Evolutionary conservation across 2,329 filamentous ascomycete genomes (phyloP).

Genomic region (Plenodomus tracheiphilus): DNA sequence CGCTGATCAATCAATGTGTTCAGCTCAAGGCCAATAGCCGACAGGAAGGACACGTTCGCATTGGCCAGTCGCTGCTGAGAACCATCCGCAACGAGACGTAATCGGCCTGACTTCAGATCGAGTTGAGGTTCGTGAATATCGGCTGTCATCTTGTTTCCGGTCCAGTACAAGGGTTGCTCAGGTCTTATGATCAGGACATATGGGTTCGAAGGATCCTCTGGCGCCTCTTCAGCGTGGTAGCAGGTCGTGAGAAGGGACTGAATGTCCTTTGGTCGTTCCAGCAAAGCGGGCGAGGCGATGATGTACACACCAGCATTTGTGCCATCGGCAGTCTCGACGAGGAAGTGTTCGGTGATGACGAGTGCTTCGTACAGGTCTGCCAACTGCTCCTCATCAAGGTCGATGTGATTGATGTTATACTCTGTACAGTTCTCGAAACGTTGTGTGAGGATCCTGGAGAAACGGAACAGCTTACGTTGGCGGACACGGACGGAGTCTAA

Average conservation of each 20-base stretch:
- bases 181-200: slow-evolving; percentile 86
- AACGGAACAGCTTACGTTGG: slow-evolving; percentile 94
- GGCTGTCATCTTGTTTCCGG: slow-evolving; percentile 73
- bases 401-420: slow-evolving; percentile 81
- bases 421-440: slow-evolving; percentile 97
- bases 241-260: slow-evolving; percentile 82
- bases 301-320: slow-evolving; percentile 74
- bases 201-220: slow-evolving; percentile 75
- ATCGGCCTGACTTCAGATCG: slow-evolving; percentile 82
- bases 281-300: slow-evolving; percentile 80
- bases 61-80: slow-evolving; percentile 76
- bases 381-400: slow-evolving; percentile 67
- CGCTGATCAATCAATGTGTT: slow-evolving; percentile 90
- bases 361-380: slow-evolving; percentile 80
- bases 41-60: slow-evolving; percentile 76
- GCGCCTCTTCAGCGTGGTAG: slow-evolving; percentile 68
- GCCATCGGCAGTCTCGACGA: slow-evolving; percentile 73
- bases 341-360: slow-evolving; percentile 80
- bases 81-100: slow-evolving; percentile 86
- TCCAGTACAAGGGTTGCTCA: slow-evolving; percentile 78
- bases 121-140: slow-evolving; percentile 76
- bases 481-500: slow-evolving; percentile 94
- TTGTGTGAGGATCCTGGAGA: slow-evolving; percentile 86
- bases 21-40: slow-evolving; percentile 79
- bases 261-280: slow-evolving; percentile 76